Evolutionary conservation across 352 stramenopile genomes (phyloP).

Genomic region (Phytophthora palmivora): DNA sequence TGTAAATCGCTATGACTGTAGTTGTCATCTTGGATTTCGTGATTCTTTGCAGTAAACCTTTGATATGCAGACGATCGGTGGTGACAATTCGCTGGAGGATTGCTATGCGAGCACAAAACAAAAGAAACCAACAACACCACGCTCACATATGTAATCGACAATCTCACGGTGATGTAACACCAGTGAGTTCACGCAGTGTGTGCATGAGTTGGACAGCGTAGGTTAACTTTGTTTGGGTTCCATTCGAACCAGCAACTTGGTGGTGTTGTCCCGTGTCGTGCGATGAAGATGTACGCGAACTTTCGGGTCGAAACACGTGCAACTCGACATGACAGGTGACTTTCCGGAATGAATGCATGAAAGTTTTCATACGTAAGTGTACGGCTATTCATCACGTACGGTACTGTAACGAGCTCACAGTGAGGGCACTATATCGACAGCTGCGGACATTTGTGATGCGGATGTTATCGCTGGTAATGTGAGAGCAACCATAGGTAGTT

Average conservation of each 20-base stretch:
- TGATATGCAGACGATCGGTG: neutral
- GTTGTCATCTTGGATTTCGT: neutral
- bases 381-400: too few relatives aligned
- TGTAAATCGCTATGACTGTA: too few relatives aligned
- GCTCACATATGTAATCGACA: too few relatives aligned
- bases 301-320: slow-evolving; percentile 11
- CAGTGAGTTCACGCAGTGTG: neutral
- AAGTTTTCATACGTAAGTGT: too few relatives aligned
- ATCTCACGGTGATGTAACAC: too few relatives aligned
- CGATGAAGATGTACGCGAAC: slow-evolving; percentile 10
- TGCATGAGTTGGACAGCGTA: slow-evolving; percentile 20
- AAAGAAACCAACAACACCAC: slow-evolving; percentile 14
- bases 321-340: slow-evolving; percentile 15
- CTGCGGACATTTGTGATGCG: slow-evolving; percentile 15
- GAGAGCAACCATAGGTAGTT: too few relatives aligned
- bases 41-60: slow-evolving; percentile 3
- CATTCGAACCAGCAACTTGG: too few relatives aligned
- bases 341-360: slow-evolving; percentile 20
- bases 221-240: slow-evolving; percentile 30
- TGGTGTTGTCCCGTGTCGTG: slow-evolving; percentile 14
- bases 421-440: neutral
- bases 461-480: slow-evolving; percentile 5
- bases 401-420: too few relatives aligned
- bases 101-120: slow-evolving; percentile 5
- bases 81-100: neutral